Percentiles rank a stretch among this genome's conserved stretches.
Conservation (phyloP, 2,329 filamentous ascomycete species). For the Metarhizium album region DNA sequence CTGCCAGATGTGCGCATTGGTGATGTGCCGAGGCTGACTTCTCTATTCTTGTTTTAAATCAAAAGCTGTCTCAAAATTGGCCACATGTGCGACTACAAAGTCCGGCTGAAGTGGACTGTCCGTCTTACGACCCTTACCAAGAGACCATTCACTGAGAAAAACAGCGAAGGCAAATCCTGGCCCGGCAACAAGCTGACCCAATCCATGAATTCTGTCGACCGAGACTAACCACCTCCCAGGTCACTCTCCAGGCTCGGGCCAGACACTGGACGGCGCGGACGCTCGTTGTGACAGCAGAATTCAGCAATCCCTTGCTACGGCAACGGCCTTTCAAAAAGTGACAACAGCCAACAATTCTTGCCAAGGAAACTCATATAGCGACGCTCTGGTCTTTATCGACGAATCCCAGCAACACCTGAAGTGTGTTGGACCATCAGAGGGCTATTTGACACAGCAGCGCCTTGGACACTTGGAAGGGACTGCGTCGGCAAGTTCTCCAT, state of each 20-base stretch:
- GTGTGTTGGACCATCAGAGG: background rate
- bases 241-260: background rate
- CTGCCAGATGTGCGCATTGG: background rate
- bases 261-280: background rate
- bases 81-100: slow-evolving; percentile 70
- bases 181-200: background rate
- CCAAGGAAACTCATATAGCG: background rate
- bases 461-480: background rate
- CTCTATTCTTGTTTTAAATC: background rate
- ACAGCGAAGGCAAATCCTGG: background rate
- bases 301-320: background rate
- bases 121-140: slow-evolving; percentile 33
- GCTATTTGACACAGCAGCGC: background rate
- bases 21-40: background rate
- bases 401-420: slow-evolving; percentile 2
- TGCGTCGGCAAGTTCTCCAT: background rate
- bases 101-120: slow-evolving; percentile 72
- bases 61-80: slow-evolving; percentile 54
- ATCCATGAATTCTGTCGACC: background rate
- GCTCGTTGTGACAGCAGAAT: background rate
- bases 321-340: background rate
- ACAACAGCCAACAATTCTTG: background rate
- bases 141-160: slow-evolving; percentile 1
- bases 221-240: background rate
- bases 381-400: slow-evolving; percentile 2